These are phyloP conservation scores for Fraxinus excelsior DNA, from an alignment of 257 asterid genomes.

Conservation along the genomic window DNA sequence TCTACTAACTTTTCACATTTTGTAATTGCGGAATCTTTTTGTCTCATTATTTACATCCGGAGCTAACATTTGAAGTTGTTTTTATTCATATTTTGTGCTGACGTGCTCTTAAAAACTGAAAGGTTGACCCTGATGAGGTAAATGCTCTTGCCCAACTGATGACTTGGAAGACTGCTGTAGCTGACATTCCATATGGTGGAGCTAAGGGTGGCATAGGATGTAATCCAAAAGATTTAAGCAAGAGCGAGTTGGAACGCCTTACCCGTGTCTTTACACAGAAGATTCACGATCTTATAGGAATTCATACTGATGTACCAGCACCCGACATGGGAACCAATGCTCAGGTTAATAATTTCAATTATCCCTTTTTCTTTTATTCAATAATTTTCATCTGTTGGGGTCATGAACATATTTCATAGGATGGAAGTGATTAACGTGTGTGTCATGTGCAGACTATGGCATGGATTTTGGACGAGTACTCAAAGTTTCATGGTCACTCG, in stretches of 20 bases:
- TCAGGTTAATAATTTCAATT: conserved; percentile 53
- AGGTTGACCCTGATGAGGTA: conserved; percentile 98
- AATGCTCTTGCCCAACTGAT: conserved; percentile 97
- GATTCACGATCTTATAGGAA: conserved; percentile 91
- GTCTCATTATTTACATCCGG: neutral
- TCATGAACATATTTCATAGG: neutral
- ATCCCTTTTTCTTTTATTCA: conserved; percentile 8
- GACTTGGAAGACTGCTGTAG: conserved; percentile 99
- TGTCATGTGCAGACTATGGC: conserved; percentile 86
- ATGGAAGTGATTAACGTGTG: neutral
- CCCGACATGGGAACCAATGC: conserved; percentile 99
- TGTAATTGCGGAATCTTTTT: neutral
- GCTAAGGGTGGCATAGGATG: conserved; percentile 99
- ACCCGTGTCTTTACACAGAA: conserved; percentile 97
- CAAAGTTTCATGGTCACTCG: conserved; percentile 93
- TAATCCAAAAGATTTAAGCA: conserved; percentile 67
- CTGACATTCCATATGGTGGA: conserved; percentile 92
- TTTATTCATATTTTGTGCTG: conserved; percentile 22
- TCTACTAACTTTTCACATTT: neutral
- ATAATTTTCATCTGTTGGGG: neutral
- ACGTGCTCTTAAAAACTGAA: conserved; percentile 14
- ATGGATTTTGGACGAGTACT: conserved; percentile 98
- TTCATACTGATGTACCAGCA: conserved; percentile 91
- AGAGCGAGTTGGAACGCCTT: conserved; percentile 87
- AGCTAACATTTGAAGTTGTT: neutral